Percentiles rank a stretch among this genome's conserved stretches.
These are phyloP conservation scores for Terfezia claveryi DNA, from an alignment of 495 filamentous ascomycete genomes.

Conservation along the genomic window DNA sequence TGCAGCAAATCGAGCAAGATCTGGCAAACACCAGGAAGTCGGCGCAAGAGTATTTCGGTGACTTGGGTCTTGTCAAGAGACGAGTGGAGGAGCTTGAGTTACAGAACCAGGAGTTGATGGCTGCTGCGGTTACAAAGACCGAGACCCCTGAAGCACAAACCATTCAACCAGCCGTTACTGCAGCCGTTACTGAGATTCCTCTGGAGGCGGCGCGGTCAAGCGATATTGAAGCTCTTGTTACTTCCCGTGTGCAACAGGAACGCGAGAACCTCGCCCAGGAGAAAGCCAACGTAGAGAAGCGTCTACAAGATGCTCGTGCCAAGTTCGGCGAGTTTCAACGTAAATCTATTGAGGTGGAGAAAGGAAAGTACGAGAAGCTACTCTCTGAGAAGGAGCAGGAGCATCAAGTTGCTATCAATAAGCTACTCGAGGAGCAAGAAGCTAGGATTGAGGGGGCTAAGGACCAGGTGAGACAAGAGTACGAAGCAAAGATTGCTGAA, in stretches of 20 bases:
- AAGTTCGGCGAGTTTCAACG: conserved; percentile 7
- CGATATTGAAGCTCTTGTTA: conserved; percentile 24
- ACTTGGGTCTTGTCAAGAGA: background rate
- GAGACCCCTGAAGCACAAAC: background rate
- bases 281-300: conserved; percentile 29
- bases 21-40: conserved; percentile 13
- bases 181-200: background rate
- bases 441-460: conserved; percentile 11
- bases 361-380: conserved; percentile 10
- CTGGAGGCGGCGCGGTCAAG: conserved; percentile 13
- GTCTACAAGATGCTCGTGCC: conserved; percentile 14
- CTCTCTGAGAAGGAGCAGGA: conserved; percentile 10
- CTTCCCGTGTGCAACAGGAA: conserved; percentile 1
- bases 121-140: background rate
- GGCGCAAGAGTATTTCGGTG: conserved; percentile 20
- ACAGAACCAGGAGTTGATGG: background rate
- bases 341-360: conserved; percentile 2
- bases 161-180: background rate
- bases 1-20: conserved; percentile 19
- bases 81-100: conserved; percentile 2
- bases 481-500: conserved; percentile 23
- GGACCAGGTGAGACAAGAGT: conserved; percentile 6
- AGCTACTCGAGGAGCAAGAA: background rate
- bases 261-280: conserved; percentile 21
- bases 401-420: conserved; percentile 8